phyloP scores from a whole-genome alignment of 1,139 yeast genomes.

The Scheffersomyces parashehatae region DNA sequence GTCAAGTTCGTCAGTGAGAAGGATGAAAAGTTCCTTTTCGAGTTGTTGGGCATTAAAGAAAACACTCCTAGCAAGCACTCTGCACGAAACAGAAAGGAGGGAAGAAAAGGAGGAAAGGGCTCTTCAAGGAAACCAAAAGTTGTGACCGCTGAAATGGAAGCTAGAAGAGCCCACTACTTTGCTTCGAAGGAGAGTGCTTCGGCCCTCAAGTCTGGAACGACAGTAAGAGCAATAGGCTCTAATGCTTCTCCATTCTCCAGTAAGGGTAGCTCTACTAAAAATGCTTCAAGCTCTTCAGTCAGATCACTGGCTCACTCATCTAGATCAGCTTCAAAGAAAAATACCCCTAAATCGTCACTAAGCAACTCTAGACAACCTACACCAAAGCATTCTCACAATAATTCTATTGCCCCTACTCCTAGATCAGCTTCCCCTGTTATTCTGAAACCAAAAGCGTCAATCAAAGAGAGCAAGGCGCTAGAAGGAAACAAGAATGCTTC shows the following conservation, averaged over 20 bases:
- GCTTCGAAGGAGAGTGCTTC: constrained; percentile 32
- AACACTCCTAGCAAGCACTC: constrained; percentile 19
- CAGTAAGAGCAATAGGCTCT: constrained; percentile 42
- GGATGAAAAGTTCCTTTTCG: constrained; percentile 49
- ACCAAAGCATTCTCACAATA: neutral
- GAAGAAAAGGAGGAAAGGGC: constrained; percentile 27
- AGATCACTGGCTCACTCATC: neutral
- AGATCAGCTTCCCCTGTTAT: neutral
- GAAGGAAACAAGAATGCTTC: constrained; percentile 1
- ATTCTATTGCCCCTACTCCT: neutral
- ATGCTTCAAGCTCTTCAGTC: neutral
- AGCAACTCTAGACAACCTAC: neutral
- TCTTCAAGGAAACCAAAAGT: constrained; percentile 19
- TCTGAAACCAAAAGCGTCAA: constrained; percentile 1
- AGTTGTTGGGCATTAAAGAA: constrained; percentile 53
- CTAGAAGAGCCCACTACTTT: constrained; percentile 41
- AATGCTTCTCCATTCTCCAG: neutral
- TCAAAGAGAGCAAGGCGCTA: neutral
- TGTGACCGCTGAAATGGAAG: constrained; percentile 36
- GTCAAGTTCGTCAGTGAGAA: constrained; percentile 42
- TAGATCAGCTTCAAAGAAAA: neutral
- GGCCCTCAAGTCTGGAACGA: constrained; percentile 42
- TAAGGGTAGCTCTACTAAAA: neutral
- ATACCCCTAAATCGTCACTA: neutral
- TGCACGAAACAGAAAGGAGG: constrained; percentile 19